Conservation (phyloP, 805 yeast species). For the Monosporozyma unispora region DNA sequence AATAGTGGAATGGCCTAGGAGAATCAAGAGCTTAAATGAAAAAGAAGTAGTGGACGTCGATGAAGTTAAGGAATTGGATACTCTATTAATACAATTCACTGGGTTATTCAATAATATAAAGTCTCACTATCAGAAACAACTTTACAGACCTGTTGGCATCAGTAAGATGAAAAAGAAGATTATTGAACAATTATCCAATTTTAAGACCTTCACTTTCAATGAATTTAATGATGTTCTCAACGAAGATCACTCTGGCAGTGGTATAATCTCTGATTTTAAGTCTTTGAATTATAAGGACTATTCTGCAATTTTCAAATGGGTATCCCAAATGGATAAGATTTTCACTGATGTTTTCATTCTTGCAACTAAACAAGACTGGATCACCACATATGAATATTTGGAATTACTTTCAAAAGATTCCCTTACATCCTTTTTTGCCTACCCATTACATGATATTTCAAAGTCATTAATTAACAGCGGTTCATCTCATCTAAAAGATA, state of each 20-base stretch:
- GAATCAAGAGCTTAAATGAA: constrained; percentile 30
- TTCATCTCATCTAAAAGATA: constrained; percentile 37
- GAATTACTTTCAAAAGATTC: constrained; percentile 60
- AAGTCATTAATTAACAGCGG: constrained; percentile 16
- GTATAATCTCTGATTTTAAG: constrained; percentile 14
- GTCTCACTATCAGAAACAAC: constrained; percentile 58
- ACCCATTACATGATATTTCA: constrained; percentile 14
- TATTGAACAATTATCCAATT: constrained; percentile 13
- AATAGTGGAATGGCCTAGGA: constrained; percentile 39
- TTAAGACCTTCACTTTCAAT: constrained; percentile 11
- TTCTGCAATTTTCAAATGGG: constrained; percentile 48
- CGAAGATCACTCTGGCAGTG: constrained; percentile 24
- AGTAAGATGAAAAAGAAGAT: constrained; percentile 18
- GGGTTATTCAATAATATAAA: constrained; percentile 55
- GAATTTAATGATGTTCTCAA: constrained; percentile 11
- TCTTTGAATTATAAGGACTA: constrained; percentile 13
- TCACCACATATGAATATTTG: constrained; percentile 59
- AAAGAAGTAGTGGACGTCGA: constrained; percentile 4
- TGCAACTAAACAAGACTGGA: constrained; percentile 62
- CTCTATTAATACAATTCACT: constrained; percentile 26
- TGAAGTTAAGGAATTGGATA: constrained; percentile 21
- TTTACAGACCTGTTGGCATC: constrained; percentile 47
- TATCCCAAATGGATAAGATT: constrained; percentile 54
- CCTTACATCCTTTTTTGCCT: constrained; percentile 43
- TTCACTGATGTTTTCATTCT: constrained; percentile 44